phyloP scores from a whole-genome alignment of 2,329 filamentous ascomycete genomes.

The Verticillium tricorpus region DNA sequence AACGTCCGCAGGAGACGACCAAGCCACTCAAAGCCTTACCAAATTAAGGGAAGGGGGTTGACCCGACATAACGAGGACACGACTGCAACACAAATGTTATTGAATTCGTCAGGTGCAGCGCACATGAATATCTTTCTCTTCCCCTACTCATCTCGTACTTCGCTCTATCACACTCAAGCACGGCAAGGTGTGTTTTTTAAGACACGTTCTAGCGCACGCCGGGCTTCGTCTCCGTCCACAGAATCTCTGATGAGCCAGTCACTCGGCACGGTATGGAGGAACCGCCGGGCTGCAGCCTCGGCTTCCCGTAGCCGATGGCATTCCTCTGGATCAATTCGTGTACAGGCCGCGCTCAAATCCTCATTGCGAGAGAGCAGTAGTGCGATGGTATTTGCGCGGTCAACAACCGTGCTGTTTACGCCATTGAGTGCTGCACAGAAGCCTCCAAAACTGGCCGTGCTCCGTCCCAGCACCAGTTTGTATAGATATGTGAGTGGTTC shows the following conservation, averaged over 20 bases:
- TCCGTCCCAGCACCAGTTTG: constrained; percentile 62
- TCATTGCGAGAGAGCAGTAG: constrained; percentile 65
- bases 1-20: too few species aligned
- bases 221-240: neutral
- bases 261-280: constrained; percentile 32
- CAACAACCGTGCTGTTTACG: constrained; percentile 65
- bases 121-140: too few species aligned
- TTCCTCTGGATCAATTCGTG: constrained; percentile 61
- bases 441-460: constrained; percentile 77
- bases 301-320: constrained; percentile 63
- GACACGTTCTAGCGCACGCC: neutral
- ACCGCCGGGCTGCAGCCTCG: constrained; percentile 53
- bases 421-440: constrained; percentile 85
- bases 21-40: too few species aligned
- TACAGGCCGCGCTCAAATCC: constrained; percentile 70
- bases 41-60: too few species aligned
- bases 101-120: too few species aligned
- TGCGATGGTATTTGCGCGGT: constrained; percentile 71
- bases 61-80: too few species aligned
- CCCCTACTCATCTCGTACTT: too few species aligned
- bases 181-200: neutral
- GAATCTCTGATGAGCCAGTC: neutral
- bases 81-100: too few species aligned
- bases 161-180: too few species aligned
- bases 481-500: constrained; percentile 73